Evolutionary conservation across 306 rosid genomes (phyloP).

Genomic region (Trichosanthes cucumerina): DNA sequence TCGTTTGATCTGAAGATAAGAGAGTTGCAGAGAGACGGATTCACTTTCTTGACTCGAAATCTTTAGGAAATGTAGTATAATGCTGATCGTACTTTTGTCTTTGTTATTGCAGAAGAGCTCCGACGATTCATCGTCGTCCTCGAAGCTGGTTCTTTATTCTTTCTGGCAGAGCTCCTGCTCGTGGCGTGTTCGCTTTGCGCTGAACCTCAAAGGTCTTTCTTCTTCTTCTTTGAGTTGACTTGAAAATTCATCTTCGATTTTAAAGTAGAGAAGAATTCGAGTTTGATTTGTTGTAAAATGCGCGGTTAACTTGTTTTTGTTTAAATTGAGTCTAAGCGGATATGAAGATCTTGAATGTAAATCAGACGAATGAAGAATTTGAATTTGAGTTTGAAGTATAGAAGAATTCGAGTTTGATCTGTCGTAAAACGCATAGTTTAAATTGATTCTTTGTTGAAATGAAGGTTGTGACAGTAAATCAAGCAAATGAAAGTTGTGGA

Average conservation of each 20-base stretch:
- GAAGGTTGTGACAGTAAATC: not conserved
- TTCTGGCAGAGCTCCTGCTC: constrained; percentile 40
- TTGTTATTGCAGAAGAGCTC: not conserved
- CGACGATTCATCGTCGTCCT: constrained; percentile 3
- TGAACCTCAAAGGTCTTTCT: constrained; percentile 29
- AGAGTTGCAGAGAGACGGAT: not conserved
- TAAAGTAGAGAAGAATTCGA: not conserved
- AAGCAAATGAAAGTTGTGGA: not conserved
- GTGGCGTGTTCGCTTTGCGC: constrained; percentile 47
- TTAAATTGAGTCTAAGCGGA: not conserved
- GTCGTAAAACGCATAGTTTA: not conserved
- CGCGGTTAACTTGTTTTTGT: not conserved
- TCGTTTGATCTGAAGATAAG: not conserved
- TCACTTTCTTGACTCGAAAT: not conserved
- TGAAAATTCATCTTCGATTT: not conserved
- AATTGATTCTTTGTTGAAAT: not conserved
- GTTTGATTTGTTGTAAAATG: not conserved
- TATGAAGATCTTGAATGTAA: not conserved
- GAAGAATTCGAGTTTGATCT: not conserved
- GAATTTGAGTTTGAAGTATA: not conserved
- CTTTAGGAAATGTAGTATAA: no score
- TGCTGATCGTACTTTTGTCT: not conserved
- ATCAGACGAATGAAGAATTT: not conserved
- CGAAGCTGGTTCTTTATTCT: constrained; percentile 28
- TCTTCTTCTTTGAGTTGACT: not conserved